Base-by-base conservation (phyloP, 2,329 filamentous ascomycete genomes). In the Penicillium hesseltinei region DNA sequence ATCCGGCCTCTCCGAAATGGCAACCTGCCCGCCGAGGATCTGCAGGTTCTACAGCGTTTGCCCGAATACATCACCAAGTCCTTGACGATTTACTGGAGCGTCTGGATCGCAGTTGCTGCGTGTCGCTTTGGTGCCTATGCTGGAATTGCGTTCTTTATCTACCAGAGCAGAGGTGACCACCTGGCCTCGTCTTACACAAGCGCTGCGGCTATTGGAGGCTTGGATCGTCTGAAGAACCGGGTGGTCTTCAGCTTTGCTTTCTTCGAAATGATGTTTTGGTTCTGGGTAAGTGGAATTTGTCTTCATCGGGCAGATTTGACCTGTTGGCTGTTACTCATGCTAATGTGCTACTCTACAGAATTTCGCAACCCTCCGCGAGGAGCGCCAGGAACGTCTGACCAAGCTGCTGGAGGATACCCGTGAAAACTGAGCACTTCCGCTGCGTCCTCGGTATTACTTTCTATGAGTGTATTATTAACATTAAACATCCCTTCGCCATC, bases 181-280 rank as follows among this genome's bases (percentile, higher is more conserved):
- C n/a, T 55, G 21, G 62, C 54, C n/a, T 66, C 65, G 10, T 61
- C 57, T 35, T 67, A 65, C 51, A 56, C 61, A 29, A 29, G 61
- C 23, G 57, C 61, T 21, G 55, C 70, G 60, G 59, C 61, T 47
- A 52, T 71, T 59, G 52, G 67, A 61, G 68, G 81, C 71, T 80
- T 85, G 49, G 88, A 92, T 61, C 83, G 84, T 25, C 75, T 96
- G 66, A 91, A 92, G 78, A 96, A 95, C 71, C 84, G 91, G 50
- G 79, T 96, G 40, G 85, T 96, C 40, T 95, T 97, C 71, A 87
- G 89, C 0, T 94, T 91, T 75, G 86, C 86, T 9, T 94, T 96
- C 68, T 70, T 96, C 69, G 92, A 97, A 79, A 84, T 91, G 72
- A 80, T 91, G 64, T 83, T 84, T 60, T 96, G 92, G 91, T 92